Conservation (phyloP, 1,284 basidiomycete species). For the Tilletia indica region DNA sequence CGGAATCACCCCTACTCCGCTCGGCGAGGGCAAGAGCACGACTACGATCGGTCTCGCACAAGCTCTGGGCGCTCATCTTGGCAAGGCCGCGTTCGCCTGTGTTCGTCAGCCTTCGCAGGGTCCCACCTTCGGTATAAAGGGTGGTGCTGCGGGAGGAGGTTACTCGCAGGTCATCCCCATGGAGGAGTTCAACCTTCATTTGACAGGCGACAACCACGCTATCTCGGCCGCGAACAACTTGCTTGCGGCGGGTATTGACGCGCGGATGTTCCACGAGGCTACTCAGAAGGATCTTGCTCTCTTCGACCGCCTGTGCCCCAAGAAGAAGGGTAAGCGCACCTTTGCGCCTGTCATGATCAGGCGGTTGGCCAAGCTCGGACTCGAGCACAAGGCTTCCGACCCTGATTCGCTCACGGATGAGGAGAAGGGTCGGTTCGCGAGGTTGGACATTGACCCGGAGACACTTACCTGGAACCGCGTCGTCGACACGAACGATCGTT, state of each 20-base stretch:
- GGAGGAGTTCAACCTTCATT: conserved; percentile 96
- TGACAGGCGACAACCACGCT: conserved; percentile 98
- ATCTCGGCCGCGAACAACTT: conserved; percentile 97
- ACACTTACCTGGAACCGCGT: conserved; percentile 98
- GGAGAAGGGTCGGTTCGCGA: conserved; percentile 82
- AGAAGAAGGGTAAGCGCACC: conserved; percentile 89
- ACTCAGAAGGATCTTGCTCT: conserved; percentile 93
- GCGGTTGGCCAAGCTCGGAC: conserved; percentile 89
- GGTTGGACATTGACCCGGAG: conserved; percentile 84
- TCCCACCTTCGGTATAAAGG: conserved; percentile 98
- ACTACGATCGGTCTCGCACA: conserved; percentile 97
- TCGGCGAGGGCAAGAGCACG: conserved; percentile 98
- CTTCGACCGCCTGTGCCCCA: conserved; percentile 85
- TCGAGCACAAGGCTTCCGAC: conserved; percentile 75
- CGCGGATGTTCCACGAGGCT: conserved; percentile 95
- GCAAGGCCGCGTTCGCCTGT: conserved; percentile 90
- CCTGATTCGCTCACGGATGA: conserved; percentile 89
- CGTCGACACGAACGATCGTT: conserved; percentile 93
- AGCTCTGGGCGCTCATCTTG: conserved; percentile 89
- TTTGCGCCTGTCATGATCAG: conserved; percentile 96
- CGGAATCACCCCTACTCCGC: conserved; percentile 94
- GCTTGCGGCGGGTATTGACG: conserved; percentile 91
- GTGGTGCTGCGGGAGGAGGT: conserved; percentile 95
- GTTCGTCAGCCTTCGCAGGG: conserved; percentile 99
- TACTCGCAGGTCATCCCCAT: conserved; percentile 99